Evolutionary conservation across 208 protist species (phyloP).

Genomic region (Acanthamoeba sp.): DNA sequence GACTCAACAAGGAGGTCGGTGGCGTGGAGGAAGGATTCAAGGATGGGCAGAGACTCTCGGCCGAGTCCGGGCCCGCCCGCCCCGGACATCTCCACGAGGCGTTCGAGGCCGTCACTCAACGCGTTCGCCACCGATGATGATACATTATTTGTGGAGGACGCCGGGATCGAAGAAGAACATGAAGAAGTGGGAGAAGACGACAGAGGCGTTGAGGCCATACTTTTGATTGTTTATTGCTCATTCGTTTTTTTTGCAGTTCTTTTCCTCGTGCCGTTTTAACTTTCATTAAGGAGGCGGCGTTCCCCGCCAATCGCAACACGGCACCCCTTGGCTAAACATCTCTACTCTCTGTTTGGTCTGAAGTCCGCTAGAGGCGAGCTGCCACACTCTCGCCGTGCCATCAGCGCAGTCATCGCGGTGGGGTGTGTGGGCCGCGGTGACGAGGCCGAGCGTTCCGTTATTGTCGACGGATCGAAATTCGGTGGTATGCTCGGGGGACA

Average conservation of each 20-base stretch:
- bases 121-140: background rate
- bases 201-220: background rate
- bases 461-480: too few species aligned
- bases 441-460: too few species aligned
- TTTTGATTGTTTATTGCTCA: background rate
- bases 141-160: background rate
- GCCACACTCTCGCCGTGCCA: too few species aligned
- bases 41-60: background rate
- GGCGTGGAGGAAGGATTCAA: constrained; percentile 34
- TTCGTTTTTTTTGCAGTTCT: background rate
- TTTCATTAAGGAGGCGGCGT: too few species aligned
- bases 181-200: background rate
- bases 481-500: too few species aligned
- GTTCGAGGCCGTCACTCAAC: constrained; percentile 17
- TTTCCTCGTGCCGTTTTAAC: too few species aligned
- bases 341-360: too few species aligned
- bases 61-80: background rate
- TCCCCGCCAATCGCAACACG: too few species aligned
- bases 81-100: constrained; percentile 15
- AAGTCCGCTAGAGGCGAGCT: too few species aligned
- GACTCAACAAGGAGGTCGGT: constrained; percentile 27
- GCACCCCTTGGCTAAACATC: too few species aligned
- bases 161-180: background rate
- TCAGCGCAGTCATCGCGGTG: too few species aligned
- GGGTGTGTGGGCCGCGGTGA: too few species aligned